Evolutionary conservation across 257 asterid genomes (phyloP).

Genomic region (Solanum chilense): DNA sequence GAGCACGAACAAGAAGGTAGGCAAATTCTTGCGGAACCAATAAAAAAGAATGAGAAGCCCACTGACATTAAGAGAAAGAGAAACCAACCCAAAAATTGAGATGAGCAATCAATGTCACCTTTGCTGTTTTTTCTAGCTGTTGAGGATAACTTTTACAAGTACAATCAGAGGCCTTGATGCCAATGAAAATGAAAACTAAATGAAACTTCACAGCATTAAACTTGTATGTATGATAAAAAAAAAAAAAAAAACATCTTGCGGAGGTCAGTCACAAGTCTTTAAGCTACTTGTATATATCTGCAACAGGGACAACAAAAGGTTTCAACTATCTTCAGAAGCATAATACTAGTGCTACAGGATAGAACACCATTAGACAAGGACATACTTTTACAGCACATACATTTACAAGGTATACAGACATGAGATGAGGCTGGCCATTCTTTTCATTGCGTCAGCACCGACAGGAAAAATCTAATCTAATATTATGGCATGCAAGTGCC

Average conservation of each 20-base stretch:
- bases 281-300: conserved; percentile 5
- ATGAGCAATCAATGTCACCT: neutral
- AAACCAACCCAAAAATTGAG: neutral
- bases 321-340: neutral
- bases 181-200: neutral
- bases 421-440: neutral
- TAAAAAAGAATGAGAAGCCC: neutral
- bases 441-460: neutral
- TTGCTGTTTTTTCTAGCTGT: neutral
- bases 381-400: neutral
- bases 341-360: neutral
- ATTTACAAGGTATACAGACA: neutral
- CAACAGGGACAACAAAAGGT: neutral
- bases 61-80: neutral
- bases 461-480: neutral
- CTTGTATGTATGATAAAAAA: neutral
- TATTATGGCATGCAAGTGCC: neutral
- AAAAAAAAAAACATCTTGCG: neutral
- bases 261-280: neutral
- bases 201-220: neutral
- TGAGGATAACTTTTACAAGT: neutral
- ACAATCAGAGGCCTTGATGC: neutral
- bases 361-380: neutral
- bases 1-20: neutral
- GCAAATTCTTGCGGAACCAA: neutral